Evolutionary conservation across 768 basidiomycete species (phyloP).

Genomic region (Hemileccinum impolitum): DNA sequence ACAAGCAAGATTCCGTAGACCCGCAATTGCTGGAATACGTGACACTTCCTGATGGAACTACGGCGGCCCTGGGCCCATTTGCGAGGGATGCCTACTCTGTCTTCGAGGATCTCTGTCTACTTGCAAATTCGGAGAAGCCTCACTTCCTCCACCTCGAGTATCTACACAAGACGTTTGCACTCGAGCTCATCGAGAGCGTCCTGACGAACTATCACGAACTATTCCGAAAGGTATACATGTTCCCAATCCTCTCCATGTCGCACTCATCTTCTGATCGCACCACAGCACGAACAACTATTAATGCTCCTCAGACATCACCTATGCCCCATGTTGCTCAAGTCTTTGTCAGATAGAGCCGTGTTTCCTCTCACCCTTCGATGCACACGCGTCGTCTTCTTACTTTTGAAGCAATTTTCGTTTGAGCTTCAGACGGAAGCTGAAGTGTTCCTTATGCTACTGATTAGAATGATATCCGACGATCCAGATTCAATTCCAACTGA

Average conservation of each 20-base stretch:
- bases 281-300: constrained; percentile 76
- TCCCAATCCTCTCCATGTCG: neutral
- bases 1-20: constrained; percentile 39
- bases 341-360: constrained; percentile 73
- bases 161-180: constrained; percentile 88
- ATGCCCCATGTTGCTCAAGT: constrained; percentile 84
- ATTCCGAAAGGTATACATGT: constrained; percentile 66
- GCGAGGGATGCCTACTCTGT: constrained; percentile 83
- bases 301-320: constrained; percentile 87
- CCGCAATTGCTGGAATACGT: constrained; percentile 35
- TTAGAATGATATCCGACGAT: constrained; percentile 61
- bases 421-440: constrained; percentile 83
- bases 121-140: constrained; percentile 80
- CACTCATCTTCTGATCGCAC: neutral
- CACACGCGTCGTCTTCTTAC: constrained; percentile 88
- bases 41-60: constrained; percentile 65
- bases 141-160: constrained; percentile 77
- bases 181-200: constrained; percentile 97
- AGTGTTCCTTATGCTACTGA: constrained; percentile 75
- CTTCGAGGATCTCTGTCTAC: constrained; percentile 89
- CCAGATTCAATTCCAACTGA: constrained; percentile 28
- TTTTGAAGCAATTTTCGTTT: constrained; percentile 85
- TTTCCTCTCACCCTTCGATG: constrained; percentile 90
- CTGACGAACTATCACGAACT: constrained; percentile 88
- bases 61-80: constrained; percentile 63